These are phyloP conservation scores for Bifiguratus adelaidae DNA, from an alignment of 192 early-diverging fungal species.

Conservation along the genomic window DNA sequence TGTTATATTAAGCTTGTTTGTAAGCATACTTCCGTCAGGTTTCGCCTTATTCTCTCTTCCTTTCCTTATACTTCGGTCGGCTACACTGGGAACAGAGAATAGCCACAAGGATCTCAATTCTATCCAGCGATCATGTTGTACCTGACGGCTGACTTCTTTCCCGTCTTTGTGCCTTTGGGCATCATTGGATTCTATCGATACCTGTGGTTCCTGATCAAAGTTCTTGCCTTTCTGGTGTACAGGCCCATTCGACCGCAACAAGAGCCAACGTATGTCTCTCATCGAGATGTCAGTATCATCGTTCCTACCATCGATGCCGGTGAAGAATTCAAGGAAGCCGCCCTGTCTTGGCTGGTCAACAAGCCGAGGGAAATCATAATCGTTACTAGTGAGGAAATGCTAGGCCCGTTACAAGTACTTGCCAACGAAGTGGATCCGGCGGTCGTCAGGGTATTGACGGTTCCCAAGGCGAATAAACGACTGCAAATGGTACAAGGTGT, in stretches of 20 bases:
- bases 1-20: too few species aligned
- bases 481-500: constrained; percentile 61
- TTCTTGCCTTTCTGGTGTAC: constrained; percentile 51
- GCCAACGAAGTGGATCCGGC: constrained; percentile 48
- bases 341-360: constrained; percentile 46
- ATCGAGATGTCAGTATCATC: constrained; percentile 57
- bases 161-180: constrained; percentile 58
- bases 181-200: constrained; percentile 65
- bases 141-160: constrained; percentile 53
- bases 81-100: too few species aligned
- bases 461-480: constrained; percentile 50
- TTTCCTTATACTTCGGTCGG: not conserved
- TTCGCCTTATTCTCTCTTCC: too few species aligned
- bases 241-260: constrained; percentile 41
- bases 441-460: constrained; percentile 40
- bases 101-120: constrained; percentile 1
- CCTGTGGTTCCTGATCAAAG: constrained; percentile 57
- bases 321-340: constrained; percentile 58
- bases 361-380: constrained; percentile 64
- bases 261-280: constrained; percentile 41
- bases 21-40: too few species aligned
- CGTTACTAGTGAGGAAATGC: constrained; percentile 48
- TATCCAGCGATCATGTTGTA: constrained; percentile 42
- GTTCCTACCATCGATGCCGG: constrained; percentile 72
- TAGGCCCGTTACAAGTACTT: constrained; percentile 34